phyloP scores from a whole-genome alignment of 2,329 filamentous ascomycete genomes.

The Neofusicoccum umdonicola region DNA sequence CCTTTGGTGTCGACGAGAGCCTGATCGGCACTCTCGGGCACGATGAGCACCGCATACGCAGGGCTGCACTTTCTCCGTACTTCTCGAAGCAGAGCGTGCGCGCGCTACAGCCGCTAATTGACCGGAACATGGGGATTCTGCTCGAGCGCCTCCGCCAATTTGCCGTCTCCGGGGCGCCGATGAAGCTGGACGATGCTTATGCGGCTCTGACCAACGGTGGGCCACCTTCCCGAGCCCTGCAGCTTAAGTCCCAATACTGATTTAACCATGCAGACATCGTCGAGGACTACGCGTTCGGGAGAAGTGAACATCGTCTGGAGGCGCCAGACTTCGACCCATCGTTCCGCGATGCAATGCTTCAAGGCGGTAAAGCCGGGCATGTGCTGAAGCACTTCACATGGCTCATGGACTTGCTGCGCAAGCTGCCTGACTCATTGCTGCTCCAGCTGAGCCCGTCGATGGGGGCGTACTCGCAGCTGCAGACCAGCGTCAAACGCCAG shows the following conservation, averaged over 20 bases:
- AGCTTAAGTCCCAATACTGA: no score
- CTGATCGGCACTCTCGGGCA: constrained; percentile 12
- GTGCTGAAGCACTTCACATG: constrained; percentile 30
- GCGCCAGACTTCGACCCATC: constrained; percentile 27
- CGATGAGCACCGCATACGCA: constrained; percentile 14
- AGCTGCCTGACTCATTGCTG: constrained; percentile 16
- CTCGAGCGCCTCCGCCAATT: not conserved
- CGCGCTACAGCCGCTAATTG: constrained; percentile 16
- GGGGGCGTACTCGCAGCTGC: not conserved
- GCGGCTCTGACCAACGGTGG: constrained; percentile 8
- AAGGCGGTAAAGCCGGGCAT: constrained; percentile 26
- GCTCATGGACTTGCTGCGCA: constrained; percentile 18
- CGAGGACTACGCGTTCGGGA: constrained; percentile 39
- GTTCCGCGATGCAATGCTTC: constrained; percentile 26
- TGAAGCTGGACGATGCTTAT: not conserved
- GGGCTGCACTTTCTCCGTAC: not conserved
- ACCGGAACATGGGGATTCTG: constrained; percentile 4
- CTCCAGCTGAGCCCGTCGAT: not conserved
- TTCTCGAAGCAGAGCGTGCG: constrained; percentile 16
- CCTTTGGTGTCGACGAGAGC: not conserved
- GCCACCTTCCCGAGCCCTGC: constrained; percentile 33
- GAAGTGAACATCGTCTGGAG: constrained; percentile 32
- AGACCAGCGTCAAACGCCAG: not conserved
- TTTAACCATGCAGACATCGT: constrained; percentile 36
- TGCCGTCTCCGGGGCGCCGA: not conserved